These are phyloP conservation scores for Colletotrichum sp. DNA, from an alignment of 2,329 filamentous ascomycete species.

Conservation along the genomic window DNA sequence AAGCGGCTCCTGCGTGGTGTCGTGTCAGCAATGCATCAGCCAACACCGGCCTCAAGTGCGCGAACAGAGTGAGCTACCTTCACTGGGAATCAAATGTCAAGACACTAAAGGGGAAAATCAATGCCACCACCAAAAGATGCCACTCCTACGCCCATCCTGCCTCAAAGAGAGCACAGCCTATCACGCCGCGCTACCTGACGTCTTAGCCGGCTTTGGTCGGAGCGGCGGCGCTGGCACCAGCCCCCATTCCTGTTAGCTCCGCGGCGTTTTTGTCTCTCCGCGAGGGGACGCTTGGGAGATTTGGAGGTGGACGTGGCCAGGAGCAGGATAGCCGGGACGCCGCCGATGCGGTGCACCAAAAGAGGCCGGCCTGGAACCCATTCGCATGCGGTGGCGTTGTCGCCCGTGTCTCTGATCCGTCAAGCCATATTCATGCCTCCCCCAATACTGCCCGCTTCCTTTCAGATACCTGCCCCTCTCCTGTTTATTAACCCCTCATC, in stretches of 20 bases:
- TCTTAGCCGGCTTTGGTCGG: not conserved
- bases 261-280: not conserved
- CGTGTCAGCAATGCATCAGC: not conserved
- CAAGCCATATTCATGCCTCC: not conserved
- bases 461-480: not conserved
- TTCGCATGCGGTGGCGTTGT: not conserved
- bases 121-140: not conserved
- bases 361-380: not conserved
- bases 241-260: not conserved
- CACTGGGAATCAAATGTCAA: not conserved
- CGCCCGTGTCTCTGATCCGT: not conserved
- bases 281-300: not conserved
- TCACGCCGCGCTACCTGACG: not conserved
- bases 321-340: not conserved
- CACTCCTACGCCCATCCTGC: not conserved
- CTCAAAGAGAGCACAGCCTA: not conserved
- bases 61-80: not conserved
- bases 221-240: not conserved
- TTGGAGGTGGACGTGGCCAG: not conserved
- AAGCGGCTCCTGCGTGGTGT: not conserved
- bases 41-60: not conserved
- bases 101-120: not conserved
- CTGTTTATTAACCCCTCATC: not conserved
- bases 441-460: not conserved
- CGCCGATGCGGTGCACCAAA: not conserved